These are phyloP conservation scores for Ascodesmis nigricans DNA, from an alignment of 495 filamentous ascomycete species.

Conservation along the genomic window DNA sequence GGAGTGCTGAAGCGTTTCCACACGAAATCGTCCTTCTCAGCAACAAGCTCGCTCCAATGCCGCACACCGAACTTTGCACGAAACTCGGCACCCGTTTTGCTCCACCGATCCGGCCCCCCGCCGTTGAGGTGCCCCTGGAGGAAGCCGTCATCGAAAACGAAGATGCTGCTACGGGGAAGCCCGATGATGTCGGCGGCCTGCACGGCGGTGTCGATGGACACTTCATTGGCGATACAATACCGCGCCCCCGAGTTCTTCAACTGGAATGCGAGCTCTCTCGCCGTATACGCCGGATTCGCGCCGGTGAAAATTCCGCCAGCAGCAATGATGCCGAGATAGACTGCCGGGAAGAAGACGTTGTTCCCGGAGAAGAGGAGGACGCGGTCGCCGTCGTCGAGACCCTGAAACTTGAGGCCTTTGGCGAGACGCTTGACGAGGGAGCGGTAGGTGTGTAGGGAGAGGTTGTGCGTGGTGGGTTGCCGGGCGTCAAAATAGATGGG, in stretches of 20 bases:
- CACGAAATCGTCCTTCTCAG: constrained; percentile 25
- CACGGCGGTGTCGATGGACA: constrained; percentile 35
- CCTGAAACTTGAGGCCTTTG: constrained; percentile 40
- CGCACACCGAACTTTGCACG: constrained; percentile 7
- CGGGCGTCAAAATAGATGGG: constrained; percentile 35
- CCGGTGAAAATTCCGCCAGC: constrained; percentile 63
- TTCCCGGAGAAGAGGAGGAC: constrained; percentile 54
- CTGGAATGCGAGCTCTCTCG: constrained; percentile 52
- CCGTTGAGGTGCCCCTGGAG: constrained; percentile 16
- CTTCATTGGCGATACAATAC: constrained; percentile 37
- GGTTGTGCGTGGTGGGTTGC: constrained; percentile 32
- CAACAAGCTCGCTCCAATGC: constrained; percentile 25
- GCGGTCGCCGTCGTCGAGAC: constrained; percentile 45
- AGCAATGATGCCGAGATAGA: constrained; percentile 52
- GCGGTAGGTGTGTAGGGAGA: constrained; percentile 38
- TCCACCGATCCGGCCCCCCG: constrained; percentile 7
- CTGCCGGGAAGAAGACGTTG: constrained; percentile 47
- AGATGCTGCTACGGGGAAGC: constrained; percentile 31
- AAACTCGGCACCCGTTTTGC: constrained; percentile 4
- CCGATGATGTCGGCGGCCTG: constrained; percentile 47
- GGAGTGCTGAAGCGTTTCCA: constrained; percentile 21
- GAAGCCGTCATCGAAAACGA: constrained; percentile 27
- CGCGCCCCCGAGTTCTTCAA: constrained; percentile 44
- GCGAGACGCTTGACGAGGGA: constrained; percentile 51
- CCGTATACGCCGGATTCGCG: constrained; percentile 53